These are phyloP conservation scores for Acidiella bohemica DNA, from an alignment of 495 filamentous ascomycete genomes.

Conservation along the genomic window DNA sequence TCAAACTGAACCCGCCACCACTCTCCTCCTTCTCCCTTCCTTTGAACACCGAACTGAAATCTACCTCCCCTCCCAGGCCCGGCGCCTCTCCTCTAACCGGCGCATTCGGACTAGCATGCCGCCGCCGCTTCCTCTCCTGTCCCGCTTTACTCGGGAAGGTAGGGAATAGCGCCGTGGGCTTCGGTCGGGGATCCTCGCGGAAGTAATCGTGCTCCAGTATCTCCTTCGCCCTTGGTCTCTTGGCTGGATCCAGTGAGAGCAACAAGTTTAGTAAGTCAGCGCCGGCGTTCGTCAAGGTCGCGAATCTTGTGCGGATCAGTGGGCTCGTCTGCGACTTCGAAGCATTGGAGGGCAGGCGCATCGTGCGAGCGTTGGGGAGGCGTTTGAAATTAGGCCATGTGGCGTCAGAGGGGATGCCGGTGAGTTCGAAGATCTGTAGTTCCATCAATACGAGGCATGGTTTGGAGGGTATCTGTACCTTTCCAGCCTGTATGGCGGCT, in stretches of 20 bases:
- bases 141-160: slow-evolving; percentile 85
- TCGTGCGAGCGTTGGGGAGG: slow-evolving; percentile 73
- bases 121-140: slow-evolving; percentile 69
- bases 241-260: slow-evolving; percentile 60
- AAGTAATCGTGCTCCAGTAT: slow-evolving; percentile 76
- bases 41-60: slow-evolving; percentile 69
- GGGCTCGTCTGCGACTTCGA: slow-evolving; percentile 9
- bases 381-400: slow-evolving; percentile 79
- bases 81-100: slow-evolving; percentile 66
- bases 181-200: slow-evolving; percentile 74
- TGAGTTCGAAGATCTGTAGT: slow-evolving; percentile 66
- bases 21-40: slow-evolving; percentile 55
- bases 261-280: slow-evolving; percentile 51
- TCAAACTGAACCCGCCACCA: slow-evolving; percentile 83
- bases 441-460: slow-evolving; percentile 2
- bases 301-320: slow-evolving; percentile 57
- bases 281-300: slow-evolving; percentile 66
- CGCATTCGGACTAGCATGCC: slow-evolving; percentile 68
- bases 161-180: slow-evolving; percentile 53
- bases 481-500: slow-evolving; percentile 12
- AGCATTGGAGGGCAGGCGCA: slow-evolving; percentile 43
- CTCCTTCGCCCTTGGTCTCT: slow-evolving; percentile 54
- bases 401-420: slow-evolving; percentile 76
- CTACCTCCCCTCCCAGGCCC: slow-evolving; percentile 48
- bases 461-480: slow-evolving; percentile 5